Percentiles rank a stretch among this genome's conserved stretches.
Conservation (phyloP, 2,329 filamentous ascomycete species). For the Tympanopsis confertula region DNA sequence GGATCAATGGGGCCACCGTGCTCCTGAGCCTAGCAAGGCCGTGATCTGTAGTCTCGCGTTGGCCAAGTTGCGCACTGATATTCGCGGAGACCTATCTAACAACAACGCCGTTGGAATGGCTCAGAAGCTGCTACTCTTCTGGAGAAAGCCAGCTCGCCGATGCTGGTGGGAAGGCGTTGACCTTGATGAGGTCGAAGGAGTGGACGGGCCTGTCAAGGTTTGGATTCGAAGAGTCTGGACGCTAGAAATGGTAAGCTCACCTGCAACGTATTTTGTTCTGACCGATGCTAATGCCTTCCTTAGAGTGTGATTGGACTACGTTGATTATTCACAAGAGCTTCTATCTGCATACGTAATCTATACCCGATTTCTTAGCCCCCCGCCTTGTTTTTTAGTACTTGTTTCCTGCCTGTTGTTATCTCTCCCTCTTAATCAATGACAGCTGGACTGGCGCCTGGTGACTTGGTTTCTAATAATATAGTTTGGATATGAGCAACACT, state of each 20-base stretch:
- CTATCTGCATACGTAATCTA: background rate
- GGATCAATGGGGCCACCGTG: constrained; percentile 88
- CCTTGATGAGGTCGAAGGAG: constrained; percentile 75
- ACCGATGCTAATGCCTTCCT: background rate
- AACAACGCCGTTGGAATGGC: constrained; percentile 89
- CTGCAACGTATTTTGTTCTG: background rate
- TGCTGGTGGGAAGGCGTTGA: constrained; percentile 99
- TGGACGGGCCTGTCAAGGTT: constrained; percentile 86
- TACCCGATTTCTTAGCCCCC: background rate
- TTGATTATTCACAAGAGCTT: constrained; percentile 22
- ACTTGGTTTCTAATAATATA: too few relatives aligned
- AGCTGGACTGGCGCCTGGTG: too few relatives aligned
- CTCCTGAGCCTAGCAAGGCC: constrained; percentile 95
- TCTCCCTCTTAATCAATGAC: too few relatives aligned
- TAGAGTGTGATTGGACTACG: constrained; percentile 76
- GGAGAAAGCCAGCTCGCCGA: constrained; percentile 87
- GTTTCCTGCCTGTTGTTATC: too few relatives aligned
- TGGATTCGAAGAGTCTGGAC: constrained; percentile 99
- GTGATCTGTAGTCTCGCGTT: constrained; percentile 95
- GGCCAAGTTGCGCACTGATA: constrained; percentile 83
- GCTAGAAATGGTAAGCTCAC: constrained; percentile 58
- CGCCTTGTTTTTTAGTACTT: background rate
- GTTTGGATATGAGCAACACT: too few relatives aligned
- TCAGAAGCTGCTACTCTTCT: constrained; percentile 93
- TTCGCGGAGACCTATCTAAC: constrained; percentile 65